Evolutionary conservation across 1,139 yeast genomes (phyloP).

Genomic region (Magnusiomyces magnusii): DNA sequence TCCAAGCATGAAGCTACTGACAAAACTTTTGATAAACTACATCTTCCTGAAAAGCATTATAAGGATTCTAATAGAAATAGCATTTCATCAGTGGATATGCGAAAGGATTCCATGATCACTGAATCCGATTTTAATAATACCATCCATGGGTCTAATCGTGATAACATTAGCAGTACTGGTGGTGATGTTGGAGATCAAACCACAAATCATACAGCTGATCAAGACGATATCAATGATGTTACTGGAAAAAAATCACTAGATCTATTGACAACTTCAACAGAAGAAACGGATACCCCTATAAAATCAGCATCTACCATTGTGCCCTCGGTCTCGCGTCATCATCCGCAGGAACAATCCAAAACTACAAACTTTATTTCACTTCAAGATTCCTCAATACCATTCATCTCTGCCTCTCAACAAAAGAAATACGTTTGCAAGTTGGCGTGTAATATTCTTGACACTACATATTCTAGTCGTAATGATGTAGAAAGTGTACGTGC

Average conservation of each 20-base stretch:
- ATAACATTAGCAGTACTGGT: neutral
- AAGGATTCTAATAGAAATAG: too few relatives aligned
- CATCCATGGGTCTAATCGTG: neutral
- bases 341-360: neutral
- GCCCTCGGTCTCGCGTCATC: too few relatives aligned
- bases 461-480: constrained; percentile 1
- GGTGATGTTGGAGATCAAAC: neutral
- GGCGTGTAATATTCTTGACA: neutral
- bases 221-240: neutral
- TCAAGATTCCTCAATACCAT: neutral
- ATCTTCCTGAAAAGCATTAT: too few relatives aligned
- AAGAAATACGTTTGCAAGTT: constrained; percentile 4
- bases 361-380: neutral
- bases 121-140: neutral
- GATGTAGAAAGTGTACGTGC: neutral
- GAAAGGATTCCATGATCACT: neutral
- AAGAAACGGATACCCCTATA: neutral
- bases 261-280: neutral
- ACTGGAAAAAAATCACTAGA: neutral
- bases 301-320: neutral
- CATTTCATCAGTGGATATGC: neutral
- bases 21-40: too few relatives aligned
- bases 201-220: neutral
- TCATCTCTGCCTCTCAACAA: neutral
- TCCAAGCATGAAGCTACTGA: too few relatives aligned